Percentiles rank a stretch among this genome's conserved stretches.
Conservation (phyloP, 1,139 yeast genomes). For the Saccharomyces hybrid region DNA sequence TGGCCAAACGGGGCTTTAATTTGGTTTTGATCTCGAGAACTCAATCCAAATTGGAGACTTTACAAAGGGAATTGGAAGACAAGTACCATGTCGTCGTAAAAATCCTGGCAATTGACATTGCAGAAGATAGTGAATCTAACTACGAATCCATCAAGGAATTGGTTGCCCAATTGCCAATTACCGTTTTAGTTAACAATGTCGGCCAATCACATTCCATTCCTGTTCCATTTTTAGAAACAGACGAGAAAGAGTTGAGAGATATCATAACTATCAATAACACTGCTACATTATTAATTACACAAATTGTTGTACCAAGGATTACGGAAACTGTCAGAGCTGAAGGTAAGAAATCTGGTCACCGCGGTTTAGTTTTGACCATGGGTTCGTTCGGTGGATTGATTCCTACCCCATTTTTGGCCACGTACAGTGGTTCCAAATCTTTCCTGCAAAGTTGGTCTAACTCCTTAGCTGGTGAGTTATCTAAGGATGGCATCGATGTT, state of each 20-base stretch:
- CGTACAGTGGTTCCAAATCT: constrained; percentile 94
- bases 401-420: constrained; percentile 88
- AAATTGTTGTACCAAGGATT: constrained; percentile 65
- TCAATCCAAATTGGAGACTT: constrained; percentile 58
- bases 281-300: constrained; percentile 80
- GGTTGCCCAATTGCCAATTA: constrained; percentile 47
- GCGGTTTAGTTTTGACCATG: constrained; percentile 84
- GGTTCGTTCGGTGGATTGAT: constrained; percentile 94
- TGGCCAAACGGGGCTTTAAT: constrained; percentile 81
- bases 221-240: constrained; percentile 81
- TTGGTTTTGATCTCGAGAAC: constrained; percentile 81
- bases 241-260: constrained; percentile 59
- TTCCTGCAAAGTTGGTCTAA: constrained; percentile 89
- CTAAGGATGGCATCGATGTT: constrained; percentile 65
- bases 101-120: constrained; percentile 72
- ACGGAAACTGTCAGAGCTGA: constrained; percentile 42
- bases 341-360: constrained; percentile 30
- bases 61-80: constrained; percentile 57
- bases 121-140: constrained; percentile 40
- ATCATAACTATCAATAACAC: constrained; percentile 81
- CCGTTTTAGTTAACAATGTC: constrained; percentile 81
- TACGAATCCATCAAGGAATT: constrained; percentile 46
- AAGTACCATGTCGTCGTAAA: constrained; percentile 58
- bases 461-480: constrained; percentile 83
- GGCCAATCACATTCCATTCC: constrained; percentile 95